A percentile compares a stretch with the other conserved stretches of the same genome.
These are phyloP conservation scores for Annona squamosa DNA, from an alignment of 164 flowering plant genomes.

Conservation along the genomic window DNA sequence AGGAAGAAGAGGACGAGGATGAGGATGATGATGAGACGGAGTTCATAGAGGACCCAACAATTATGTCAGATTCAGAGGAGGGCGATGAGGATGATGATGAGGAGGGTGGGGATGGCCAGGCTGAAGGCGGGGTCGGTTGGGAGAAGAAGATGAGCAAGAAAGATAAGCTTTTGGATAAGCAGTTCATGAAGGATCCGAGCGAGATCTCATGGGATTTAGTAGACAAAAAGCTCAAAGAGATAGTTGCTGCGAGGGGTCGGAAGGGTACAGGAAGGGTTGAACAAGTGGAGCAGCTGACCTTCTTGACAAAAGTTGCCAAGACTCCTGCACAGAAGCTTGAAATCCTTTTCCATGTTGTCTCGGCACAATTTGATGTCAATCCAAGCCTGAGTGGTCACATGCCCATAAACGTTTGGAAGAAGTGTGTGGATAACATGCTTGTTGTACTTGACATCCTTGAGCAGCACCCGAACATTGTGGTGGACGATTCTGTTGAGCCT, in stretches of 20 bases:
- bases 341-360: conserved; percentile 76
- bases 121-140: conserved; percentile 40
- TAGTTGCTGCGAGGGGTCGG: conserved; percentile 79
- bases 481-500: conserved; percentile 79
- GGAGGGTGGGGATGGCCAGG: conserved; percentile 18
- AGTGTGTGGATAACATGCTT: conserved; percentile 72
- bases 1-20: conserved; percentile 15
- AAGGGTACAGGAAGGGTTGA: conserved; percentile 95
- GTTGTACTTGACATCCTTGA: conserved; percentile 64
- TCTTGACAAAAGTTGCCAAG: conserved; percentile 77
- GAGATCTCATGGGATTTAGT: conserved; percentile 84
- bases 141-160: conserved; percentile 62
- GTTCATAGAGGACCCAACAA: conserved; percentile 38
- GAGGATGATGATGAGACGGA: conserved; percentile 37
- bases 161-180: conserved; percentile 72
- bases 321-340: conserved; percentile 99
- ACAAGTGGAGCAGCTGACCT: conserved; percentile 90
- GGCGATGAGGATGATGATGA: conserved; percentile 27
- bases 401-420: conserved; percentile 90
- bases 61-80: conserved; percentile 10
- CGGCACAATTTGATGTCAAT: conserved; percentile 94
- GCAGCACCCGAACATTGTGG: conserved; percentile 67
- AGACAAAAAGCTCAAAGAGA: conserved; percentile 75
- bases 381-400: conserved; percentile 84
- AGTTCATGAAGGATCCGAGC: conserved; percentile 71